Conservation (phyloP, 352 stramenopile genomes). For the Phytophthora lateralis region DNA sequence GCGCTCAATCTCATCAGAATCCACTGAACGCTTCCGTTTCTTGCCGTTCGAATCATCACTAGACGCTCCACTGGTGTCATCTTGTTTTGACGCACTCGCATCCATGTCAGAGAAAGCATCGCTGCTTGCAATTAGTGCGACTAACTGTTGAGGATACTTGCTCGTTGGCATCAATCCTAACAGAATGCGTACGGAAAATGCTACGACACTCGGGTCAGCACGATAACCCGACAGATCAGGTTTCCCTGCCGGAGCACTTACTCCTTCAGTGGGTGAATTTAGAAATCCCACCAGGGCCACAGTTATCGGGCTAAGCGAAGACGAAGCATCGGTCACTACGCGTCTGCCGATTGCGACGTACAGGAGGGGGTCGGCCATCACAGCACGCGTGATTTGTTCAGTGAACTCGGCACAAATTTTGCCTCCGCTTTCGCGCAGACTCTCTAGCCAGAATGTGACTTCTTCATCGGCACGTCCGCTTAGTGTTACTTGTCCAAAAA, state of each 20-base stretch:
- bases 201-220: conserved; percentile 30
- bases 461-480: conserved; percentile 48
- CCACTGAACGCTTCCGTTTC: conserved; percentile 29
- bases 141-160: conserved; percentile 42
- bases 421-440: conserved; percentile 43
- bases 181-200: conserved; percentile 52
- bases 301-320: conserved; percentile 49
- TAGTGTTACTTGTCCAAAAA: conserved; percentile 51
- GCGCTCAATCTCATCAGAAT: conserved; percentile 1
- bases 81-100: conserved; percentile 4
- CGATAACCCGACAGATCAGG: conserved; percentile 26
- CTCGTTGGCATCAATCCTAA: conserved; percentile 41
- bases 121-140: conserved; percentile 46
- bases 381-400: conserved; percentile 48
- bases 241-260: conserved; percentile 3
- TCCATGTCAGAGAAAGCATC: conserved; percentile 16
- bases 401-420: conserved; percentile 47
- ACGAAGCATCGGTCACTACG: conserved; percentile 20
- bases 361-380: conserved; percentile 54
- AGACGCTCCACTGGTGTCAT: conserved; percentile 6
- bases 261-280: conserved; percentile 11
- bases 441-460: conserved; percentile 71
- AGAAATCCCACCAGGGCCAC: conserved; percentile 61
- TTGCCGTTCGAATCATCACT: conserved; percentile 19
- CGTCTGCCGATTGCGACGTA: conserved; percentile 43